These are phyloP conservation scores for Sporothrix protearum DNA, from an alignment of 2,329 filamentous ascomycete species.

Conservation along the genomic window DNA sequence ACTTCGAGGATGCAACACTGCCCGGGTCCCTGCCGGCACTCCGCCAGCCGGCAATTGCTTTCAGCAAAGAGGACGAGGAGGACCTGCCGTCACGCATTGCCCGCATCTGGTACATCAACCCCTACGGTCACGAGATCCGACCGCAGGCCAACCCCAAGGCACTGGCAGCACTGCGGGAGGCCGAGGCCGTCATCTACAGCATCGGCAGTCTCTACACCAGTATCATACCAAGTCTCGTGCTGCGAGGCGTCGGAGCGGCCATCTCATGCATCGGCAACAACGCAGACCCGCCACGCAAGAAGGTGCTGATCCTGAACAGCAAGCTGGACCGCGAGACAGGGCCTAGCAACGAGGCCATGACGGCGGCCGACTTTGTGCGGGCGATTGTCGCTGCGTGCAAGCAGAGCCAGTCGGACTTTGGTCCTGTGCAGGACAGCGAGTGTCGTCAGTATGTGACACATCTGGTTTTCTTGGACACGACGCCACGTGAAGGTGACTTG, in stretches of 20 bases:
- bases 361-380: conserved; percentile 74
- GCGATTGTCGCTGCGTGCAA: conserved; percentile 73
- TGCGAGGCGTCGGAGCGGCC: conserved; percentile 68
- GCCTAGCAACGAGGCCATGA: conserved; percentile 60
- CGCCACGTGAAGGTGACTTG: conserved; percentile 39
- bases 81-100: conserved; percentile 75
- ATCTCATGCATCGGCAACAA: conserved; percentile 44
- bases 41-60: conserved; percentile 74
- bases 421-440: conserved; percentile 40
- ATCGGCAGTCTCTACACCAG: conserved; percentile 94
- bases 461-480: conserved; percentile 71
- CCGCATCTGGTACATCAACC: conserved; percentile 95
- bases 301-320: conserved; percentile 82
- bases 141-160: conserved; percentile 80
- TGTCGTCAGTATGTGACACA: conserved; percentile 75
- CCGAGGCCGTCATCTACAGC: conserved; percentile 76
- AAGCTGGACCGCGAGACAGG: conserved; percentile 83
- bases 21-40: conserved; percentile 78
- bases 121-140: conserved; percentile 93
- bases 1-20: conserved; percentile 76
- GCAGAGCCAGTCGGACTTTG: conserved; percentile 56
- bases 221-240: conserved; percentile 75
- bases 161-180: conserved; percentile 60
- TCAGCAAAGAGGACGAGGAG: conserved; percentile 71
- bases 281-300: conserved; percentile 47